Evolutionary conservation across 2,329 filamentous ascomycete species (phyloP), one percentile per base, ranked within the genome.

Genomic region (Microascus cirrosus): DNA sequence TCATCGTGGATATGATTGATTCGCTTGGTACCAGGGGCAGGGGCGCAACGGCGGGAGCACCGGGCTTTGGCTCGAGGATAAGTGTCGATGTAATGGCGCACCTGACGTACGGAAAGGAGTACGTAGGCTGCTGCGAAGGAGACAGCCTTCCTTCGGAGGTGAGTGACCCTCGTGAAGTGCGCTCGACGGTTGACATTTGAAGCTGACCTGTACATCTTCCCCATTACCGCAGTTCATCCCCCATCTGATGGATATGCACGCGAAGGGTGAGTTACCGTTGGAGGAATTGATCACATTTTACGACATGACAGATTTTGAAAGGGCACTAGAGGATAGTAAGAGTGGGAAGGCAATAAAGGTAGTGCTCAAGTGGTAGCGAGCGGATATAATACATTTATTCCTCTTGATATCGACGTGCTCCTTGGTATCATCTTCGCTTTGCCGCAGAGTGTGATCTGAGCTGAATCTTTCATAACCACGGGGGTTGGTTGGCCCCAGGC

Each of bases 1-100:
- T 77, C 61, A 69, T 78, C 65, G 66, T 66, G 35, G 73, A 69
- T 25, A 77, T 77, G 69, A 72, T 79, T 60, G 74, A 77, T 55
- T 72, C 73, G 61, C 69, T 77, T 36, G 67, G 68, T 12, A 64
- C 60, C 3, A 15, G 57, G 18, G 66, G 66, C 1, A 56, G 62
- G 24, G 66, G 60, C 15, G 63, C 65, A 18, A 67, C 64, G 11
- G 63, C 67, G 2, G 66, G 66, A 3, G 65, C 66, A 2, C 65
- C 66, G 0, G 64, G 65, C 6, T 57, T 58, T 34, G 60, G 61
- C 2, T 62, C 63, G 10, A 34, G 4, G 18, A 64, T 63, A 5
- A 57, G 22, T 2, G 61, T 68, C 12, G 65, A 68, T 56, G 61
- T 68, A 2, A 64, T 65, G 62, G 52, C 59, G 2, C 65, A 66